phyloP scores from a whole-genome alignment of 202 grass and related monocot species.

The Miscanthus sacchariflorus region DNA sequence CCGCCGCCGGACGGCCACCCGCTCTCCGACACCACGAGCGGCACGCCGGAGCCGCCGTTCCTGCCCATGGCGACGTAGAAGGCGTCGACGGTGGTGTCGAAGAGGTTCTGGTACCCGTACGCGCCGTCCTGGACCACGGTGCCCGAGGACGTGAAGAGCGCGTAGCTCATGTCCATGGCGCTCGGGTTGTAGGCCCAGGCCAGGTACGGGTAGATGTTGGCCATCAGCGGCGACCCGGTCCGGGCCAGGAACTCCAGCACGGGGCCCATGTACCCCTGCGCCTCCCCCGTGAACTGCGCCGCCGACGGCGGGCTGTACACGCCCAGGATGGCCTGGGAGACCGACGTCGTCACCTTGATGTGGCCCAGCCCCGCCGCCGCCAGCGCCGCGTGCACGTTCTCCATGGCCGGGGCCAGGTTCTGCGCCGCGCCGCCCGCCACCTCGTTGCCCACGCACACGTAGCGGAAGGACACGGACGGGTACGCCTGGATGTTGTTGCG shows the following conservation, averaged over 20 bases:
- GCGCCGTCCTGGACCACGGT: slow-evolving; percentile 67
- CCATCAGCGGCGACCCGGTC: slow-evolving; percentile 58
- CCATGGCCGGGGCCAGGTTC: slow-evolving; percentile 69
- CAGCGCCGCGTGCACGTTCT: slow-evolving; percentile 65
- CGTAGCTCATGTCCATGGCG: slow-evolving; percentile 61
- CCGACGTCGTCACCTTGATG: slow-evolving; percentile 85
- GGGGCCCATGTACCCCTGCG: slow-evolving; percentile 51
- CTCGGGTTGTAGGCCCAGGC: slow-evolving; percentile 45
- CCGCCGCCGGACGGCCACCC: slow-evolving; percentile 78
- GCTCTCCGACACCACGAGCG: slow-evolving; percentile 67
- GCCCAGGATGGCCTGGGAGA: slow-evolving; percentile 59
- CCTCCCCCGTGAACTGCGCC: slow-evolving; percentile 57
- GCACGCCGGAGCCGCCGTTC: slow-evolving; percentile 48
- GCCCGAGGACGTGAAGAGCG: slow-evolving; percentile 61
- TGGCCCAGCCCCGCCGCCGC: slow-evolving; percentile 55
- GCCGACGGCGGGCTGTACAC: slow-evolving; percentile 65
- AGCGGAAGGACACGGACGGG: slow-evolving; percentile 61
- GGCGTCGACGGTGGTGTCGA: slow-evolving; percentile 76
- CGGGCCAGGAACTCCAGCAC: slow-evolving; percentile 52
- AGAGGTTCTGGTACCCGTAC: slow-evolving; percentile 78
- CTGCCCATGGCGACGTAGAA: slow-evolving; percentile 66
- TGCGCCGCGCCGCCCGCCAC: slow-evolving; percentile 44
- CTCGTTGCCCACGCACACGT: slow-evolving; percentile 84
- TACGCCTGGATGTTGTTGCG: slow-evolving; percentile 67
- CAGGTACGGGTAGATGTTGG: slow-evolving; percentile 83